Percentiles rank a stretch among this genome's conserved stretches.
Evolutionary conservation across 1,284 basidiomycete species (phyloP).

Genomic region (Meripilus lineatus): DNA sequence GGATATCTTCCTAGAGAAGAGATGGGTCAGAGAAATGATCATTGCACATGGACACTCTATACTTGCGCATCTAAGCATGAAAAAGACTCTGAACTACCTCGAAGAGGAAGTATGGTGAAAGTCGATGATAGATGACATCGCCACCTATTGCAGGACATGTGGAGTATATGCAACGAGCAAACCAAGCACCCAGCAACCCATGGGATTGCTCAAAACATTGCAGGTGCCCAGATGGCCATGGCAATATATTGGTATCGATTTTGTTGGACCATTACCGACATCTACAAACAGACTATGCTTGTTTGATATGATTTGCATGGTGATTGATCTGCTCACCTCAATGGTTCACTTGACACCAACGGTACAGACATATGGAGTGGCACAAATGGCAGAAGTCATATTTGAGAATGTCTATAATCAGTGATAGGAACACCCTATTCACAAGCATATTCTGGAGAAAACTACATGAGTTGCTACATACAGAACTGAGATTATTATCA

Average conservation of each 20-base stretch:
- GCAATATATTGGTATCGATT: constrained; percentile 31
- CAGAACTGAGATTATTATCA: constrained; percentile 33
- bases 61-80: constrained; percentile 23
- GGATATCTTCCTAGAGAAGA: constrained; percentile 14
- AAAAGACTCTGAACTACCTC: constrained; percentile 22
- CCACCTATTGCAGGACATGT: constrained; percentile 22
- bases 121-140: constrained; percentile 18
- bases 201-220: constrained; percentile 20
- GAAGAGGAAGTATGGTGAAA: constrained; percentile 28
- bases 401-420: constrained; percentile 35
- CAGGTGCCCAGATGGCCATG: constrained; percentile 22
- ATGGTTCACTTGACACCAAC: constrained; percentile 26
- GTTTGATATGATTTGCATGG: constrained; percentile 27
- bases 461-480: constrained; percentile 29
- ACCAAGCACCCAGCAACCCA: constrained; percentile 17
- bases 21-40: constrained; percentile 20
- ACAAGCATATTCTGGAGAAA: constrained; percentile 38
- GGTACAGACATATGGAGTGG: constrained; percentile 25
- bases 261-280: too few species aligned
- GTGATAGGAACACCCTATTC: constrained; percentile 38
- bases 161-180: constrained; percentile 22
- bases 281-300: constrained; percentile 20
- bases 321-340: constrained; percentile 32
- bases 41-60: constrained; percentile 26
- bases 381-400: constrained; percentile 35